Evolutionary conservation across 495 filamentous ascomycete genomes (phyloP).

Genomic region (Aspergillus incahuasiensis): DNA sequence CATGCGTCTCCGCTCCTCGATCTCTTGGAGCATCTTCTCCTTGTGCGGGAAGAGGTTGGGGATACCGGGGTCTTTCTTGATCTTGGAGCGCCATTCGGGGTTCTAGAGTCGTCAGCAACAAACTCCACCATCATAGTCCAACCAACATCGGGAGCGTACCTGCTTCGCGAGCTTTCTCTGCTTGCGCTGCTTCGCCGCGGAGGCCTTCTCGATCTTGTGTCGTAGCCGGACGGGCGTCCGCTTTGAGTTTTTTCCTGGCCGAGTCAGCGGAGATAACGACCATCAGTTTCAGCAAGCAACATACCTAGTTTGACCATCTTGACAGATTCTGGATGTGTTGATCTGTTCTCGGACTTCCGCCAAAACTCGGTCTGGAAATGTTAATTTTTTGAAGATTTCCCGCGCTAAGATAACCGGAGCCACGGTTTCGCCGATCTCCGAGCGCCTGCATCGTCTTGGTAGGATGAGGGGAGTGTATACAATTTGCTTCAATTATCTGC

Average conservation of each 20-base stretch:
- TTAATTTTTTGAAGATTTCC: slow-evolving; percentile 36
- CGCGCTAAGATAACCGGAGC: slow-evolving; percentile 43
- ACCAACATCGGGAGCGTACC: slow-evolving; percentile 25
- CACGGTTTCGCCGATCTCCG: slow-evolving; percentile 39
- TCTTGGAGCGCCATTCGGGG: slow-evolving; percentile 85
- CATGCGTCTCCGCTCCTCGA: slow-evolving; percentile 76
- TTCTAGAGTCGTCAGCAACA: slow-evolving; percentile 49
- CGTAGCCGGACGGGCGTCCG: slow-evolving; percentile 80
- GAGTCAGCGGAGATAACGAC: background rate
- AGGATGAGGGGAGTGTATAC: background rate
- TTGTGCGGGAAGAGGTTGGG: slow-evolving; percentile 98
- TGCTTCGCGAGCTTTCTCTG: slow-evolving; percentile 82
- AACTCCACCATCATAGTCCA: background rate
- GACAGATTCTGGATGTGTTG: slow-evolving; percentile 9
- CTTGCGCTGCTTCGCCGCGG: slow-evolving; percentile 86
- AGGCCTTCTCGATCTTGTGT: slow-evolving; percentile 94
- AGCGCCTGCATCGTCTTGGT: background rate
- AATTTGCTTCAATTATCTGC: background rate
- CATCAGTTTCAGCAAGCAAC: slow-evolving; percentile 13
- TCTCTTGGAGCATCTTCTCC: slow-evolving; percentile 87
- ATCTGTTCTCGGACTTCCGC: slow-evolving; percentile 4
- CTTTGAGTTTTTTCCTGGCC: slow-evolving; percentile 86
- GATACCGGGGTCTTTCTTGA: slow-evolving; percentile 97
- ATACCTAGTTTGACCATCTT: slow-evolving; percentile 53
- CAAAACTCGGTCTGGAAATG: slow-evolving; percentile 13